Evolutionary conservation across 1,284 basidiomycete genomes (phyloP), one percentile per base, ranked within the genome.

Genomic region (Schizophyllum amplum): DNA sequence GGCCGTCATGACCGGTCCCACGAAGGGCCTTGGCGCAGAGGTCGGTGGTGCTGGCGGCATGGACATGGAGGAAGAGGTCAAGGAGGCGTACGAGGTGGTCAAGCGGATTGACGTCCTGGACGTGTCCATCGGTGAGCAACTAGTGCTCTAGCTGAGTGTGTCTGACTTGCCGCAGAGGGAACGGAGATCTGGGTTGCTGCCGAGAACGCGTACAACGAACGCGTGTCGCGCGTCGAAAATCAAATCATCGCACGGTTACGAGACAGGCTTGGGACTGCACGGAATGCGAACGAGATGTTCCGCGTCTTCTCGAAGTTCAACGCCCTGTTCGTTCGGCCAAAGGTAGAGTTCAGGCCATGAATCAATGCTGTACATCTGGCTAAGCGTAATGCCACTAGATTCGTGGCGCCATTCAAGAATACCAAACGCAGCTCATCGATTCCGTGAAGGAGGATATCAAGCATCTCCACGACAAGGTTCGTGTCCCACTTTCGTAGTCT

Each of bases 261-360:
- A 33, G 94, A 98, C 70, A 80, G 93, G 58, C 80, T 99, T 21
- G 97, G 92, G n/a, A 96, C 93, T 9, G 95, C 96, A 24, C 81
- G 93, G 53, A 98, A 97, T 67, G 96, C 97, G 1, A 96, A 97
- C 68, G 96, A 98, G 75, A 99, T 98, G 95, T 98, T 99, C 73
- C 83, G 95, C 55, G 96, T 98, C 52, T 96, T 99, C 72, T 96
- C 93, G 4, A 97, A 97, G 72, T 99, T 98, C 78, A 98, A 99
- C 71, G 92, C 92, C 1, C 76, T 99, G 27, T 98, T 99, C 68
- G 95, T 99, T 27, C 82, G 97, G 59, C 96, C 95, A n/a, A 98
- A 98, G 84, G 93, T 92, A 54, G 51, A 77, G 55, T n/a, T 50
- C 9, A 4, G n/a, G 20, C 25, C 26, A 25, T 9, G 5, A 24